These are phyloP conservation scores for Epicoccum sorghinum DNA, from an alignment of 2,329 filamentous ascomycete genomes.

Conservation along the genomic window DNA sequence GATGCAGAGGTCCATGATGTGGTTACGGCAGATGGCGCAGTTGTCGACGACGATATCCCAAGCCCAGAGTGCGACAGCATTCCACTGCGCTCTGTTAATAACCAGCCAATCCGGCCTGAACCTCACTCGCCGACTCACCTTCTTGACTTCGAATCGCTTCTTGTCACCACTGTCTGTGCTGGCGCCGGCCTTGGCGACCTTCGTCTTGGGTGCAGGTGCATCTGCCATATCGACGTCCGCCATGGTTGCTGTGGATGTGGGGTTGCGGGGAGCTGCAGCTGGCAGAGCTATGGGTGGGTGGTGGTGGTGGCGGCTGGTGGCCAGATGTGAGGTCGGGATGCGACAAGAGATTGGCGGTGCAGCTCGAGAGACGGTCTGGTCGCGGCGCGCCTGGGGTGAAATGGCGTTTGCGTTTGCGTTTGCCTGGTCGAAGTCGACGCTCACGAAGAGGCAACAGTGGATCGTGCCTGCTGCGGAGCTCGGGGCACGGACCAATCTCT, in stretches of 20 bases:
- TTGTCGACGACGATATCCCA: conserved; percentile 99
- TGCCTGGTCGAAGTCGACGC: conserved; percentile 5
- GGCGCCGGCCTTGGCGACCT: conserved; percentile 57
- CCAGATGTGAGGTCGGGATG: not conserved
- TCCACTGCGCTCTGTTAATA: conserved; percentile 71
- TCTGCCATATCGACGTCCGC: conserved; percentile 98
- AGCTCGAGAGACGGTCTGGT: conserved; percentile 14
- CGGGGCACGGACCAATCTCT: conserved; percentile 9
- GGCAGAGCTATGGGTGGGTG: not conserved
- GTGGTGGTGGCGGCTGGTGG: conserved; percentile 2
- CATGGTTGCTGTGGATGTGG: conserved; percentile 61
- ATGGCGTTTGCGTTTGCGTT: not conserved
- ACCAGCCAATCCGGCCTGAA: conserved; percentile 8
- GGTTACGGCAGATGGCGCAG: conserved; percentile 98
- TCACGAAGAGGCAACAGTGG: conserved; percentile 13
- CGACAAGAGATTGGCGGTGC: not conserved
- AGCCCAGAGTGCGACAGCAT: conserved; percentile 96
- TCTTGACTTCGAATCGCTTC: conserved; percentile 99
- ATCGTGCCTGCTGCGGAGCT: conserved; percentile 9
- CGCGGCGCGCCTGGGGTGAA: not conserved
- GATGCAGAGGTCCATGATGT: conserved; percentile 99
- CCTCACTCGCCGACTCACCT: conserved; percentile 64
- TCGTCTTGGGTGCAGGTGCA: conserved; percentile 65
- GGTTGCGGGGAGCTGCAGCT: conserved; percentile 24
- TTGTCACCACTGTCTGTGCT: conserved; percentile 68